A percentile compares a stretch with the other conserved stretches of the same genome.
Conservation (phyloP, 352 stramenopile genomes). For the Phytophthora macrochlamydospora region DNA sequence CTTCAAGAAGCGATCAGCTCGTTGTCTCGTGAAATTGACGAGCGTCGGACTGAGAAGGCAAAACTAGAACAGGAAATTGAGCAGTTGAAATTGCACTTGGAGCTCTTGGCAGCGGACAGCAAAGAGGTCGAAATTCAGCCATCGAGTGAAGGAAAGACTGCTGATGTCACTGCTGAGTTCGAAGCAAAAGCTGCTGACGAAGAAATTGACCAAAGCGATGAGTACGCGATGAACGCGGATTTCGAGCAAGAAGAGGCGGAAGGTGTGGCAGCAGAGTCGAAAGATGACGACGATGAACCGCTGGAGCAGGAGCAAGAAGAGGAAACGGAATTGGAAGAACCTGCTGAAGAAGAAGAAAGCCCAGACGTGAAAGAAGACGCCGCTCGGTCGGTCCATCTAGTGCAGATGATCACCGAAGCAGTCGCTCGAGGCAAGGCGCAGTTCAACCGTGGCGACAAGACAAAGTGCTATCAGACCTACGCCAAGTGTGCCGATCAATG, state of each 20-base stretch:
- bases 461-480: conserved; percentile 75
- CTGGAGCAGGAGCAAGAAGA: conserved; percentile 26
- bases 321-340: conserved; percentile 22
- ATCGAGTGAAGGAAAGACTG: conserved; percentile 26
- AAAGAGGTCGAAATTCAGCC: background rate
- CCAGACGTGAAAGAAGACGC: conserved; percentile 50
- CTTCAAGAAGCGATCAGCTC: conserved; percentile 32
- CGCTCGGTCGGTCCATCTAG: conserved; percentile 39
- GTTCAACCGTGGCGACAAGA: conserved; percentile 81
- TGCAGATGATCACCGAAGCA: conserved; percentile 47
- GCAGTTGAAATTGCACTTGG: conserved; percentile 57
- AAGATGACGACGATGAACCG: conserved; percentile 25
- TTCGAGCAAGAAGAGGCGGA: conserved; percentile 23
- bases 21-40: conserved; percentile 47
- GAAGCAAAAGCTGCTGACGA: conserved; percentile 21
- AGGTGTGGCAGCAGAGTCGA: conserved; percentile 10
- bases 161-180: background rate
- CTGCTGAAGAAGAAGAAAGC: conserved; percentile 31
- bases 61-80: conserved; percentile 68
- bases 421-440: conserved; percentile 68
- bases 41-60: conserved; percentile 45
- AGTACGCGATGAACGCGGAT: conserved; percentile 2
- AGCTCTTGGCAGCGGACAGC: conserved; percentile 48
- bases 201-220: conserved; percentile 9
- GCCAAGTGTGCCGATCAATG: conserved; percentile 51